Percentiles rank a stretch among this genome's conserved stretches.
Conservation (phyloP, 768 basidiomycete species). For the Lactarius evosmus region DNA sequence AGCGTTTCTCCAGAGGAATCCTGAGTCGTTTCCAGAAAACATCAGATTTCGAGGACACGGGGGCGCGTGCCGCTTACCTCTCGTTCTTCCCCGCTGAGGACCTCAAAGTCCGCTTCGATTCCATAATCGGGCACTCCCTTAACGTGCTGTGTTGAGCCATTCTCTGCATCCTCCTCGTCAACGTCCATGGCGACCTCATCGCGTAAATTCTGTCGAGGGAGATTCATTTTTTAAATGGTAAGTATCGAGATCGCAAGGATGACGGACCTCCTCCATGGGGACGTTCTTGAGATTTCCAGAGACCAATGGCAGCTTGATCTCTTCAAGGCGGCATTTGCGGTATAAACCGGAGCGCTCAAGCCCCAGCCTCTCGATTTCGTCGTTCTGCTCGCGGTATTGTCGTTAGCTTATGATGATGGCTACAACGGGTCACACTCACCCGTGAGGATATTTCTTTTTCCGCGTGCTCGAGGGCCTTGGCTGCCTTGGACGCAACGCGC, state of each 20-base stretch:
- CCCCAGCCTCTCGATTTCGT: constrained; percentile 86
- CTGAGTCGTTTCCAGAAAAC: constrained; percentile 32
- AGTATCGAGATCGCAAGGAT: not conserved
- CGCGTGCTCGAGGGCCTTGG: constrained; percentile 78
- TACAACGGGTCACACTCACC: constrained; percentile 43
- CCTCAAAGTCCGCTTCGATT: constrained; percentile 82
- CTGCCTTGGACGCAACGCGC: constrained; percentile 62
- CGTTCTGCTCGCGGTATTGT: constrained; percentile 48
- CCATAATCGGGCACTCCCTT: constrained; percentile 78
- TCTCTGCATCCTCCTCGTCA: constrained; percentile 79
- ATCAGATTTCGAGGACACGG: not conserved
- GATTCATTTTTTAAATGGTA: not conserved
- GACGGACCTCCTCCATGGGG: constrained; percentile 87
- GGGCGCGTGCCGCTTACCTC: constrained; percentile 44
- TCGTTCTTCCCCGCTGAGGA: constrained; percentile 70
- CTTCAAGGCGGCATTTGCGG: constrained; percentile 90
- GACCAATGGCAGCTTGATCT: constrained; percentile 76
- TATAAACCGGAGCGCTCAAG: constrained; percentile 85
- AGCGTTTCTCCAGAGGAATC: constrained; percentile 60
- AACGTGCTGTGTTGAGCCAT: constrained; percentile 53
- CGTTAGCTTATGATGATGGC: constrained; percentile 22
- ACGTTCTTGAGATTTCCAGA: constrained; percentile 79
- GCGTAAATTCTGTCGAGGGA: constrained; percentile 56
- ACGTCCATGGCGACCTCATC: constrained; percentile 91
- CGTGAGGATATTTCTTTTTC: constrained; percentile 85